Base-by-base conservation (phyloP, 345 rosid species). In the Bruguiera gymnorhiza region DNA sequence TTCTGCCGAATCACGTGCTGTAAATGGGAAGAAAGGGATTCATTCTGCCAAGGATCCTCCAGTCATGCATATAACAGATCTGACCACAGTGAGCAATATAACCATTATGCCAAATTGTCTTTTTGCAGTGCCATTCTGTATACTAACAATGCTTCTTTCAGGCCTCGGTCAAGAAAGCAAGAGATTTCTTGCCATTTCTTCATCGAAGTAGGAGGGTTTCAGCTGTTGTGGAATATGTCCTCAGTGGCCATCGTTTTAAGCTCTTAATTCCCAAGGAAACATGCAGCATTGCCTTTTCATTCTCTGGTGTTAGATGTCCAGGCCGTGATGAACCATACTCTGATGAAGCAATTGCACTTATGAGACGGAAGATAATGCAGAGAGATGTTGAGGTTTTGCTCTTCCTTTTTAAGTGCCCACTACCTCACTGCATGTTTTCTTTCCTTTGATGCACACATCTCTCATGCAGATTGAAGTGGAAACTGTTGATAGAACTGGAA, bases 271-370 rank as follows among this genome's bases (percentile, higher is more conserved):
- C 98, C 1, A 96, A 88, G 85, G 98, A 90, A 79, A 86, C 95
- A n/a, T 96, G 98, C 78, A 89, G 96, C 76, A 84, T 96, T 79
- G 99, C 99, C 73, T 92, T 96, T 60, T 84, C 99, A 37, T 89
- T 96, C 79, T 96, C 99, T 76, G 98, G 99, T 61, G 97, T 96
- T 68, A 87, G 99, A 73, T 96, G 99, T 70, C 96, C 98, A 70
- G 98, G 96, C 53, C 92, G 97, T 57, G 90, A 78, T 16, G 98
- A 90, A 80, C 97, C 90, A 15, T 89, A 84, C 77, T 90, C 99
- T 66, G 89, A 96, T 56, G 99, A 96, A 75, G 99, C 98, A 46
- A 88, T 92, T 81, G 86, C 95, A 68, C 59, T 96, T 8, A 90
- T 96, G 98, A 92, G 98, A 71, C 82, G 95, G 51, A 92, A 81